phyloP scores from a whole-genome alignment of 1,284 basidiomycete species.

The Leccinum fuscescens region DNA sequence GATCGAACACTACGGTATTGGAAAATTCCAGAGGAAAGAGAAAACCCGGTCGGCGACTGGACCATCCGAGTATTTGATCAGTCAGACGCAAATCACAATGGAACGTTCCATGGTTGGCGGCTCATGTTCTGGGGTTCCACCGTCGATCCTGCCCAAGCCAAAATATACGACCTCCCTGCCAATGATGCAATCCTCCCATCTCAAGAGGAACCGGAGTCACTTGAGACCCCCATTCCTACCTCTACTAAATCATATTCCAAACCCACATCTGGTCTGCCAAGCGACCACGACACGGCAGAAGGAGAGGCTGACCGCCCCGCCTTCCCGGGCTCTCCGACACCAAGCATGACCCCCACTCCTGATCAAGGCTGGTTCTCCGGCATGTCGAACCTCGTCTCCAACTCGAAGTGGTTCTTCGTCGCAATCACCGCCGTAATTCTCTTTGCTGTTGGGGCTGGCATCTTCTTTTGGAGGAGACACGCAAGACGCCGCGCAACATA shows the following conservation, averaged over 20 bases:
- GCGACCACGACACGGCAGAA: slow-evolving; percentile 71
- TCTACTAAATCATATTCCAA: slow-evolving; percentile 70
- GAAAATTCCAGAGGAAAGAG: no score
- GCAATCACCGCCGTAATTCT: slow-evolving; percentile 69
- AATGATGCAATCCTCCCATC: slow-evolving; percentile 59
- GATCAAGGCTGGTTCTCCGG: slow-evolving; percentile 89
- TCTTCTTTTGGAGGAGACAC: slow-evolving; percentile 72
- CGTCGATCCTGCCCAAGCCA: slow-evolving; percentile 69
- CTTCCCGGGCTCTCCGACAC: slow-evolving; percentile 45
- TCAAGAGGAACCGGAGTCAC: slow-evolving; percentile 34
- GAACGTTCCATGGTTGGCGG: slow-evolving; percentile 88
- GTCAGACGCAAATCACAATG: slow-evolving; percentile 56
- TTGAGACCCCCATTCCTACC: slow-evolving; percentile 39
- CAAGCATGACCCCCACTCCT: slow-evolving; percentile 52
- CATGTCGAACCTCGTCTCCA: slow-evolving; percentile 73
- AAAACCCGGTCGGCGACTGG: slow-evolving; percentile 93
- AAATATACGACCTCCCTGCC: slow-evolving; percentile 62
- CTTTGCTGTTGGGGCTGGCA: slow-evolving; percentile 64
- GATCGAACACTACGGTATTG: no score
- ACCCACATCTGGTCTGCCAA: slow-evolving; percentile 87
- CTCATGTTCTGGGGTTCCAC: slow-evolving; percentile 94
- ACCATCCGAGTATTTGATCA: slow-evolving; percentile 84
- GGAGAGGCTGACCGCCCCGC: slow-evolving; percentile 71
- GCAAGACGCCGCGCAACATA: slow-evolving; percentile 57
- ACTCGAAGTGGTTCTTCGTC: slow-evolving; percentile 83